Evolutionary conservation across 2,329 filamentous ascomycete genomes (phyloP).

Genomic region (Paracoccidioides lutzii): DNA sequence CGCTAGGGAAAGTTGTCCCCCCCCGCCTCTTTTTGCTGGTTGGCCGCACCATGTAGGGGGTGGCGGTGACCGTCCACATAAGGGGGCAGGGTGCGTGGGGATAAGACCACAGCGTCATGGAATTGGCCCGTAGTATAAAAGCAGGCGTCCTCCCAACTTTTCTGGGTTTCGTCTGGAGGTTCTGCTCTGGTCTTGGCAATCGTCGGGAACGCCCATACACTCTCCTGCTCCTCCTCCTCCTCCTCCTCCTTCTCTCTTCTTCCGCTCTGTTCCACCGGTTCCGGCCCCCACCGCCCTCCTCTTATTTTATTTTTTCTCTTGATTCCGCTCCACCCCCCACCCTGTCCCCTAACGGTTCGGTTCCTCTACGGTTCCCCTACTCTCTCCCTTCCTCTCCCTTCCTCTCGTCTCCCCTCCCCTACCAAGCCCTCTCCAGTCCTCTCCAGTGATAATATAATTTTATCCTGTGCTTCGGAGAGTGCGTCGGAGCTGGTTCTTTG

Average conservation of each 20-base stretch:
- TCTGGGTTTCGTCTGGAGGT: slow-evolving; percentile 6
- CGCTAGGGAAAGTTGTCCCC: too few species aligned
- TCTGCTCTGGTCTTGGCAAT: slow-evolving; percentile 12
- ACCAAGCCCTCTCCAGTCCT: too few species aligned
- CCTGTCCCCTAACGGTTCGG: too few species aligned
- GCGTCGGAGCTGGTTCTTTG: too few species aligned
- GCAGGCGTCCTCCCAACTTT: slow-evolving; percentile 9
- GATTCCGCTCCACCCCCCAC: too few species aligned
- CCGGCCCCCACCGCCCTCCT: too few species aligned
- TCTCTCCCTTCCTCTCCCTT: not conserved
- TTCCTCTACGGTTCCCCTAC: not conserved
- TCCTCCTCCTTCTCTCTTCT: not conserved
- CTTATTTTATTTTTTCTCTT: too few species aligned
- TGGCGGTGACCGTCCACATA: slow-evolving; percentile 6
- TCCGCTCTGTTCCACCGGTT: not conserved
- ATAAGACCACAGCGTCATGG: slow-evolving; percentile 2
- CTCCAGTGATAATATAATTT: too few species aligned
- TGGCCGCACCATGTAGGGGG: slow-evolving; percentile 1
- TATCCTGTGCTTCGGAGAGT: too few species aligned
- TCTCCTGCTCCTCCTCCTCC: not conserved
- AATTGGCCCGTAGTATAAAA: slow-evolving; percentile 12
- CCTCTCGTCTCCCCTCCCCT: too few species aligned
- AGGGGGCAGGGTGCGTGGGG: slow-evolving; percentile 6
- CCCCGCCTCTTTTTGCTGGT: too few species aligned
- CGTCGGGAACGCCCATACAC: slow-evolving; percentile 9